These are phyloP conservation scores for Myriosclerotinia scirpicola DNA, from an alignment of 2,329 filamentous ascomycete species.

Conservation along the genomic window DNA sequence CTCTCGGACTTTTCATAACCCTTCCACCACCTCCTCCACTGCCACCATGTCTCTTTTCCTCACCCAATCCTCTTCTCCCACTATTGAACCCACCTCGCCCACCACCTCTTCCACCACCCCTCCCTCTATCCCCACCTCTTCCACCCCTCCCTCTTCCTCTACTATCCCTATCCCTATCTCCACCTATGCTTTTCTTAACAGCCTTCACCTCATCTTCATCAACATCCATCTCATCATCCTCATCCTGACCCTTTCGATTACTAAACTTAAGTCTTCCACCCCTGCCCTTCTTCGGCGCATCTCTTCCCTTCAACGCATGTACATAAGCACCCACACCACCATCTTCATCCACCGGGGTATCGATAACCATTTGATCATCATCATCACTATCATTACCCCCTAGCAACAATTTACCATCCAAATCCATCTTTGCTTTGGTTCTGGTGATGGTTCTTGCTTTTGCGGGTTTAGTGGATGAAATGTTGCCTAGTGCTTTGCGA, in stretches of 20 bases:
- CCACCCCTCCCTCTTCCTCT: slow-evolving; percentile 45
- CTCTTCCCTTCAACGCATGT: slow-evolving; percentile 65
- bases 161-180: slow-evolving; percentile 34
- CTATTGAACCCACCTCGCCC: slow-evolving; percentile 30
- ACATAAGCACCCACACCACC: slow-evolving; percentile 68
- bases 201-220: slow-evolving; percentile 50
- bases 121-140: slow-evolving; percentile 49
- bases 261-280: slow-evolving; percentile 71
- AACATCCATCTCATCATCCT: slow-evolving; percentile 53
- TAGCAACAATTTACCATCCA: slow-evolving; percentile 80
- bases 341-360: slow-evolving; percentile 51
- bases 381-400: slow-evolving; percentile 54
- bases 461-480: slow-evolving; percentile 83
- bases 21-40: slow-evolving; percentile 11
- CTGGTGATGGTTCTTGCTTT: slow-evolving; percentile 54
- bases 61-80: slow-evolving; percentile 30
- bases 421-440: slow-evolving; percentile 65
- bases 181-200: slow-evolving; percentile 50
- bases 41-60: slow-evolving; percentile 14
- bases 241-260: slow-evolving; percentile 60
- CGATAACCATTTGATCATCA: slow-evolving; percentile 62
- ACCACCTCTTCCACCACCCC: slow-evolving; percentile 41
- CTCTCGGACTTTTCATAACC: slow-evolving; percentile 22
- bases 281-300: slow-evolving; percentile 62
- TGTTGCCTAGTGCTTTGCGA: slow-evolving; percentile 83